These are phyloP conservation scores for Pythium phragmiticola DNA, from an alignment of 352 stramenopile species.

Conservation along the genomic window DNA sequence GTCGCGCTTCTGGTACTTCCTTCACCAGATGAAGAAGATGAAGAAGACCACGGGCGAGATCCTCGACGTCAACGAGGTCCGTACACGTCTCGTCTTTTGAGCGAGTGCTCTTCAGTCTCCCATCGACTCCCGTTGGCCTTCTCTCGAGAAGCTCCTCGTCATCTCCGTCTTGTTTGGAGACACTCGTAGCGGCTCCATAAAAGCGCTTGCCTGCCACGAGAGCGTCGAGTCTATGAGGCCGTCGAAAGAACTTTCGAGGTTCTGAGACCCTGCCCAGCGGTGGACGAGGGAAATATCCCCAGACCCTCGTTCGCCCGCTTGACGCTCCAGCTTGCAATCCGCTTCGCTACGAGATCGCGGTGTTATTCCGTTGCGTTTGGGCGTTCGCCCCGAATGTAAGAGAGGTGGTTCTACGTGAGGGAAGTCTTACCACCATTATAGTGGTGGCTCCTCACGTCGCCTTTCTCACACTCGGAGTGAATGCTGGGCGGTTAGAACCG, in stretches of 20 bases:
- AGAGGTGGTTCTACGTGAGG: not conserved
- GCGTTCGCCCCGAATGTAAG: not conserved
- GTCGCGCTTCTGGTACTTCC: constrained; percentile 99
- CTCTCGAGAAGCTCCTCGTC: not conserved
- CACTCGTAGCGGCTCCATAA: constrained; percentile 41
- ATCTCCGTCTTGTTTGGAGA: not conserved
- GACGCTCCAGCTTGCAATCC: constrained; percentile 85
- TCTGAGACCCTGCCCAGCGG: constrained; percentile 9
- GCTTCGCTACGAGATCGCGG: constrained; percentile 58
- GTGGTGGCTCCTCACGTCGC: not conserved
- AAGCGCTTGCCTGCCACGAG: constrained; percentile 88
- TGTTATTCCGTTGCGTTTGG: constrained; percentile 36
- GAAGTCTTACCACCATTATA: not conserved
- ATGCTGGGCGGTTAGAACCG: not conserved
- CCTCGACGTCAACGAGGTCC: constrained; percentile 97
- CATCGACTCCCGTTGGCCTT: not conserved
- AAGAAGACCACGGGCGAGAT: constrained; percentile 99
- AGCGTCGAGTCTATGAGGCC: constrained; percentile 28
- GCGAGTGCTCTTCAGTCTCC: not conserved
- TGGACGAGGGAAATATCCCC: not conserved
- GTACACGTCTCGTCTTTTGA: constrained; percentile 27
- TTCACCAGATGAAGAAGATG: constrained; percentile 99
- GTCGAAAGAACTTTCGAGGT: not conserved
- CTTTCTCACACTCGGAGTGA: not conserved
- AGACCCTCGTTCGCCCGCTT: constrained; percentile 7